Evolutionary conservation across 140 eudicot genomes (phyloP), one percentile per base, ranked within the genome.

Genomic region (Artemisia princeps): DNA sequence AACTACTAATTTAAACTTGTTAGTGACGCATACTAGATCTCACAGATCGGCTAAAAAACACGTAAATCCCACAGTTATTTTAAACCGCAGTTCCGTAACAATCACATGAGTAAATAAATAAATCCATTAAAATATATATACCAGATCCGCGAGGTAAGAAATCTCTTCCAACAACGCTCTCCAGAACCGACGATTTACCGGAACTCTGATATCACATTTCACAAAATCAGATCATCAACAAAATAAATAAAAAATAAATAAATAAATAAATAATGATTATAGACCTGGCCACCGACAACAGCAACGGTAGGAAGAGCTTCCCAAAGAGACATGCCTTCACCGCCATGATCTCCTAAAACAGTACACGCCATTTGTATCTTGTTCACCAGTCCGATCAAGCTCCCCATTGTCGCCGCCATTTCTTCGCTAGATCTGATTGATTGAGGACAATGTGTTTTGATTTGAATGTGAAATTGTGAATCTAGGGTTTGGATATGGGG

Each of bases 101-200:
- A 20, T 20, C 23, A 20, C 23, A 20, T 20, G 23, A 20, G 23
- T 20, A 20, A 20, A 20, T 0, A 20, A 20, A 20, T 20, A 20
- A 20, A 20, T n/a, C n/a, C n/a, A n/a, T n/a, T n/a, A n/a, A n/a
- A n/a, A n/a, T n/a, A n/a, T n/a, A n/a, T n/a, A n/a, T 78, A 86
- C 98, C 98, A 7, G 98, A 92, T 86, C 98, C 98, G 69, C 98
- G 98, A 72, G 98, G 98, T 75, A 92, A 84, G 72, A 92, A 92
- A 78, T 92, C 98, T 72, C 98, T 80, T 33, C 98, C 98, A 10
- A 92, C 98, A 15, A 92, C 83, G 52, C 98, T 92, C 71, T 92
- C 98, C 74, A 92, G 71, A 66, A 92, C 98, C 2, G 96, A 92
- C 0, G 96, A 92, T 79, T 92, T 92, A 6, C 98, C 98, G 0